Evolutionary conservation across 2,329 filamentous ascomycete genomes (phyloP), one percentile per base, ranked within the genome.

Genomic region (Didymella pomorum): DNA sequence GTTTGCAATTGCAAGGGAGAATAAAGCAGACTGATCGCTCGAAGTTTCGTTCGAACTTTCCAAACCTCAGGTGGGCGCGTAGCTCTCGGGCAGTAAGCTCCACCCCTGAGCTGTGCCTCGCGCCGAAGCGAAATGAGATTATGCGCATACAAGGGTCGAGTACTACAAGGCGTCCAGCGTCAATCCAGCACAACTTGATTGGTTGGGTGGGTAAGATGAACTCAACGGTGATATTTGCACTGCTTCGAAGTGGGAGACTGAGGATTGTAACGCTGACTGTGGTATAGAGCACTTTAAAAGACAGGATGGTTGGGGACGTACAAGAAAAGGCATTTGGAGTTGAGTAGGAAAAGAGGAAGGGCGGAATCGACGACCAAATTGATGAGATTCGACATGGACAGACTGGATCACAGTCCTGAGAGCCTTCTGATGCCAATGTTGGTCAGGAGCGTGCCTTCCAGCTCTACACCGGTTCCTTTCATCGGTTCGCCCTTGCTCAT

Each of bases 401-500:
- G 16, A 16, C 2, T 23, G 35, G n/a, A 7, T 63, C 52, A 71
- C 14, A 71, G 50, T 7, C 68, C 71, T 23, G 73, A 77, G 59
- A 82, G 57, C 44, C 76, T 73, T 62, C 79, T 74, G 12, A 82
- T 62, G 2, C 71, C 79, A 21, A 63, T 63, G 68, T 82, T 82
- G 7, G 71, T 63, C 35, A 80, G 42, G 47, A 77, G 53, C 21
- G 74, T 69, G 12, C 76, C 81, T 26, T 77, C 78, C 47, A 73
- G 73, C 37, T 76, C 69, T 4, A 81, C 70, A 21, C 73, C 78
- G 5, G 67, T 71, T 0, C 74, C 76, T 23, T 74, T 58, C 20
- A 83, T 31, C 39, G 73, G 74, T 51, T 73, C 70, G 1, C 80
- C 81, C 65, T 82, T 78, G 7, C 81, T 79, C 66, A 79, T 74